Conservation (phyloP, 2,329 filamentous ascomycete genomes). For the Colletotrichum sp. region DNA sequence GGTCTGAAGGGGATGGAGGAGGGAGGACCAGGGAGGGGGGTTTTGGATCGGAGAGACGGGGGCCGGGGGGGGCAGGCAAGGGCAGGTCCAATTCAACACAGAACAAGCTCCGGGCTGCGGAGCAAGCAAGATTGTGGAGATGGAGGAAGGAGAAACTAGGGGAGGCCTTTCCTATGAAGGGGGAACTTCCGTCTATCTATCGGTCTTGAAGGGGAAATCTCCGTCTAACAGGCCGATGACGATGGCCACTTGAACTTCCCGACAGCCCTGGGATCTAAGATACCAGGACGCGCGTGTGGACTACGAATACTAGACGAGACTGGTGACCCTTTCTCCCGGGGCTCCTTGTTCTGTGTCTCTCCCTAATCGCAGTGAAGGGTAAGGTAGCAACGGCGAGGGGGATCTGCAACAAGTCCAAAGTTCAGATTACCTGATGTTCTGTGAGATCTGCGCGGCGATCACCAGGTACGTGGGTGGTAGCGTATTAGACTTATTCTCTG, state of each 20-base stretch:
- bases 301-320: background rate
- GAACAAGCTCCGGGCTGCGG: background rate
- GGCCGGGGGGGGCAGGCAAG: background rate
- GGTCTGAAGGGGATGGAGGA: background rate
- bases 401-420: conserved; percentile 1
- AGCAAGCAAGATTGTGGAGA: background rate
- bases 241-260: background rate
- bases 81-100: background rate
- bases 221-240: background rate
- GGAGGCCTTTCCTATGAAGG: background rate
- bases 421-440: conserved; percentile 15
- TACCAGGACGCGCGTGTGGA: background rate
- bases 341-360: background rate
- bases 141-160: background rate
- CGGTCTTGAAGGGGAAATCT: background rate
- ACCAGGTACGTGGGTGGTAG: background rate
- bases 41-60: background rate
- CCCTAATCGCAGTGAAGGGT: background rate
- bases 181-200: background rate
- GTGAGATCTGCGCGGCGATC: conserved; percentile 15
- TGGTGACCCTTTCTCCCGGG: background rate
- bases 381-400: background rate
- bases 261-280: background rate
- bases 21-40: background rate
- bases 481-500: background rate